phyloP scores from a whole-genome alignment of 768 basidiomycete genomes.

The Boletus edulis region DNA sequence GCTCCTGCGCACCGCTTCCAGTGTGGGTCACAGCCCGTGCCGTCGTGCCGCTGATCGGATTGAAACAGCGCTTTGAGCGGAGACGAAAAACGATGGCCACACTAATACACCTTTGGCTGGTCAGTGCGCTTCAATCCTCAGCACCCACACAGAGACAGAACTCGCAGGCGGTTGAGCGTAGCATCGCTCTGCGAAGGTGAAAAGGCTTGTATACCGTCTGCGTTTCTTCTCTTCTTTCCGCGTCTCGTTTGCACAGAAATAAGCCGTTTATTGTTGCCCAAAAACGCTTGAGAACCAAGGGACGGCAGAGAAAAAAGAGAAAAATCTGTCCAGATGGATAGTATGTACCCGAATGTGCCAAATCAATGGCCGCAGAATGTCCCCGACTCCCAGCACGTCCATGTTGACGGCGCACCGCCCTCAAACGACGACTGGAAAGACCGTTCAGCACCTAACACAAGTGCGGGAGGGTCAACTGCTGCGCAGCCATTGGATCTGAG shows the following conservation, averaged over 20 bases:
- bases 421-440: conserved; percentile 42
- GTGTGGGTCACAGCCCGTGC: conserved; percentile 15
- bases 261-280: conserved; percentile 44
- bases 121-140: conserved; percentile 36
- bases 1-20: conserved; percentile 23
- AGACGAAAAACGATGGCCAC: conserved; percentile 25
- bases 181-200: conserved; percentile 38
- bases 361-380: conserved; percentile 41
- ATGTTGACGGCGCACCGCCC: conserved; percentile 27
- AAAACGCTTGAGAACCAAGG: conserved; percentile 42
- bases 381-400: conserved; percentile 32
- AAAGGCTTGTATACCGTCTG: conserved; percentile 39
- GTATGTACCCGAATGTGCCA: conserved; percentile 47
- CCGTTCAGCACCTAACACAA: conserved; percentile 24
- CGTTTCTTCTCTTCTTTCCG: conserved; percentile 35
- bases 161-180: conserved; percentile 38
- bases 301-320: conserved; percentile 39
- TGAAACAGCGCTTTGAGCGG: conserved; percentile 26
- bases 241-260: conserved; percentile 43
- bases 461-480: conserved; percentile 28
- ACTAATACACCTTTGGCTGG: conserved; percentile 25
- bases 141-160: conserved; percentile 40
- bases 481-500: conserved; percentile 39
- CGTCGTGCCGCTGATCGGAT: conserved; percentile 26
- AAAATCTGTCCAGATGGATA: conserved; percentile 40